phyloP scores from a whole-genome alignment of 2,329 filamentous ascomycete species.

The Phyllosticta paracitricarpa region DNA sequence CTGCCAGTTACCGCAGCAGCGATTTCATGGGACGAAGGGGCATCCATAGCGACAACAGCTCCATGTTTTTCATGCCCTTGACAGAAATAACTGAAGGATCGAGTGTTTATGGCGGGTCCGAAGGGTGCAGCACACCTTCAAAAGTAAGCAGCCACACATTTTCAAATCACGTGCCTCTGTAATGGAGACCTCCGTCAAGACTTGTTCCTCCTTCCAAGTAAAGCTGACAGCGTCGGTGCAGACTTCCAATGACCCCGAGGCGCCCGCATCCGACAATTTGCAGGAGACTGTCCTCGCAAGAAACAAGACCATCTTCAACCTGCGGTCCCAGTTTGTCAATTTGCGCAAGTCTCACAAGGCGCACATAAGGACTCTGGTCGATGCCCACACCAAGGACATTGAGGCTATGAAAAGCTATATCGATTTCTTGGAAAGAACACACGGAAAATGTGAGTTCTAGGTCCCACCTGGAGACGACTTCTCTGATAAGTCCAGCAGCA shows the following conservation, averaged over 20 bases:
- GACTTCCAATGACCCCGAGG: background rate
- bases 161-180: background rate
- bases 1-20: background rate
- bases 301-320: slow-evolving; percentile 22
- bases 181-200: background rate
- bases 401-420: slow-evolving; percentile 30
- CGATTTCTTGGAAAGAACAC: slow-evolving; percentile 26
- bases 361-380: slow-evolving; percentile 26
- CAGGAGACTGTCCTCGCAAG: slow-evolving; percentile 22
- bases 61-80: slow-evolving; percentile 1
- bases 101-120: slow-evolving; percentile 1
- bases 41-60: slow-evolving; percentile 5
- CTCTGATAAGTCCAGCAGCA: background rate
- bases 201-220: background rate
- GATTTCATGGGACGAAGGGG: background rate
- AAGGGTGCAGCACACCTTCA: background rate
- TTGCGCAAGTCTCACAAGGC: slow-evolving; percentile 31
- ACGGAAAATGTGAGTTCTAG: slow-evolving; percentile 8
- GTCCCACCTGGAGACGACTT: background rate
- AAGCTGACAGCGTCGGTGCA: background rate
- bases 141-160: background rate
- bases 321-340: slow-evolving; percentile 26
- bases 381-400: slow-evolving; percentile 31
- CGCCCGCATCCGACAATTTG: slow-evolving; percentile 15
- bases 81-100: slow-evolving; percentile 5